phyloP scores from a whole-genome alignment of 2,329 filamentous ascomycete genomes.

The Alternaria brassicae region DNA sequence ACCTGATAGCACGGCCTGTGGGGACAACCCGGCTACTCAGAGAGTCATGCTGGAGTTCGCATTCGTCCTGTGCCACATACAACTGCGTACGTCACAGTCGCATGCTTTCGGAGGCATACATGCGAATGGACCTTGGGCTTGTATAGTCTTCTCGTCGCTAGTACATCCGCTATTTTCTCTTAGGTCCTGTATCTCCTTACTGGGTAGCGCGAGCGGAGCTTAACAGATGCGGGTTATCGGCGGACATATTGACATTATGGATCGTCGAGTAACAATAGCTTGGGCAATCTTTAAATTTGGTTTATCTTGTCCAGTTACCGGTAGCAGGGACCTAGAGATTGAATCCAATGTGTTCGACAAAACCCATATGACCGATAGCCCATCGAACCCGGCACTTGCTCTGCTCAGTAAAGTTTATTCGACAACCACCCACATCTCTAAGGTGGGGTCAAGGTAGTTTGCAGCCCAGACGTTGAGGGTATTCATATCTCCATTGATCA shows the following conservation, averaged over 20 bases:
- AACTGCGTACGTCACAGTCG: neutral
- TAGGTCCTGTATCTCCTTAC: neutral
- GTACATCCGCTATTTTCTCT: neutral
- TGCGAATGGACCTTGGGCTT: neutral
- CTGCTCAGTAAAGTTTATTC: neutral
- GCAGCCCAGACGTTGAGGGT: neutral
- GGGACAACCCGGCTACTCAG: slow-evolving; percentile 1
- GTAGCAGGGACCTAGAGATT: slow-evolving; percentile 3
- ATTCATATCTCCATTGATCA: neutral
- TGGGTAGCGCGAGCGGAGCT: neutral
- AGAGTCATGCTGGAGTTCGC: neutral
- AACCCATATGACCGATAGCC: slow-evolving; percentile 12
- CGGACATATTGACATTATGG: neutral
- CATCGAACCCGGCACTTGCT: slow-evolving; percentile 14
- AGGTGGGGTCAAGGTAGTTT: neutral
- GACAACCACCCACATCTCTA: neutral
- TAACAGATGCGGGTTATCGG: neutral
- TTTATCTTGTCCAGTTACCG: neutral
- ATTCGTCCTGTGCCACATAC: neutral
- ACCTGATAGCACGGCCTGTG: neutral
- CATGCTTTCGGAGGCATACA: neutral
- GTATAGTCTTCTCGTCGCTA: neutral
- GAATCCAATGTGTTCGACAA: slow-evolving; percentile 5
- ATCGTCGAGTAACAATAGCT: neutral
- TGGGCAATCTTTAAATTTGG: neutral